Evolutionary conservation across 257 asterid species (phyloP), one percentile per base, ranked within the genome.

Genomic region (Asclepias syriaca): DNA sequence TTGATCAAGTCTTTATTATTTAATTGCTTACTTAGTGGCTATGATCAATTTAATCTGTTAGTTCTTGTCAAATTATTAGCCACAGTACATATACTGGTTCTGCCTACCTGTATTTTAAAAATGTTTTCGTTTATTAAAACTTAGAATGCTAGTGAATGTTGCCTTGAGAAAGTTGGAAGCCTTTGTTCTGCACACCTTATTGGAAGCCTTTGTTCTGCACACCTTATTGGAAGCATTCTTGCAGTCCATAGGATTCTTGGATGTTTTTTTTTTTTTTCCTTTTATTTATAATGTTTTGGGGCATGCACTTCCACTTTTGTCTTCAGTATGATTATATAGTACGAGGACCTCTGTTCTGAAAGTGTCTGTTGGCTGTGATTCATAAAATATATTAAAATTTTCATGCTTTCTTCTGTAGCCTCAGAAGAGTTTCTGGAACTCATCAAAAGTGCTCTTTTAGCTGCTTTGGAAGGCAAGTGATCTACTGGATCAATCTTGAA

Each of bases 361-460:
- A 4, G 43, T 11, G 12, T 43, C 54, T 57, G 15, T 61, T 43
- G 43, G 19, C 56, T 4, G 18, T 71, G 48, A 64, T 69, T 72
- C 75, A 29, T 66, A 51, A 66, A 63, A 72, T 63, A 66, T 58
- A 54, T 79, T 34, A 80, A 51, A 81, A 74, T 45, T 39, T 79
- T 80, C 63, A 67, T 74, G 54, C 74, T 63, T 75, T 82, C 67
- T 72, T 80, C 65, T 78, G 83, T 90, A 95, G 99, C 98, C 70
- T 95, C 99, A 1, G 99, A 95, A 79, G 99, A 95, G 84, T 95
- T 95, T 83, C 69, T 95, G 85, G 99, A 95, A 87, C 98, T 95
- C 72, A 89, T 90, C 37, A 95, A 95, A 83, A 92, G 97, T 85
- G 95, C 98, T 53, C 95, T 95, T 66, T 82, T 92, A 83, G 99